These are phyloP conservation scores for Penicillium oxalicum DNA, from an alignment of 2,329 filamentous ascomycete species.

Conservation along the genomic window DNA sequence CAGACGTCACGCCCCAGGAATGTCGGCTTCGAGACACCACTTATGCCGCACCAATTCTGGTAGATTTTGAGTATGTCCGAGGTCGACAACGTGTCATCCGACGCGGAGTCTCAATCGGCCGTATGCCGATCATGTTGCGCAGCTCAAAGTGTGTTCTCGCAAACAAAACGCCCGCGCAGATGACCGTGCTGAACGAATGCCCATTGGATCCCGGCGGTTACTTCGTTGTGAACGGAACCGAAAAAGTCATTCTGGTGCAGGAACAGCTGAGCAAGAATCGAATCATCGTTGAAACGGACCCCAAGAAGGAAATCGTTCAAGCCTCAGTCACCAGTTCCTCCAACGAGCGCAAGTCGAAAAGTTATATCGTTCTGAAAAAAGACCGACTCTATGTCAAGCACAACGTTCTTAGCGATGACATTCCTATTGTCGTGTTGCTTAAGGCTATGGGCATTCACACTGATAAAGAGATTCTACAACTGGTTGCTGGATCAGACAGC, in stretches of 20 bases:
- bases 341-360: conserved; percentile 96
- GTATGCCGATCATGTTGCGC: conserved; percentile 94
- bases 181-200: conserved; percentile 92
- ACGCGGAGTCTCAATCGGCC: conserved; percentile 70
- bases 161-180: conserved; percentile 76
- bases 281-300: conserved; percentile 90
- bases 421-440: conserved; percentile 90
- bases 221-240: conserved; percentile 94
- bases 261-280: conserved; percentile 99
- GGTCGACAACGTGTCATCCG: conserved; percentile 71
- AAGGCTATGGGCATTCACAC: conserved; percentile 92
- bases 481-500: conserved; percentile 81
- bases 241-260: conserved; percentile 97
- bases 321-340: conserved; percentile 96
- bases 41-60: conserved; percentile 90
- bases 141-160: conserved; percentile 87
- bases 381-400: conserved; percentile 83
- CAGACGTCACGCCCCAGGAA: conserved; percentile 80
- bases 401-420: conserved; percentile 85
- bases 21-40: conserved; percentile 94
- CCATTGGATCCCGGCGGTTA: conserved; percentile 94
- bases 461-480: conserved; percentile 87
- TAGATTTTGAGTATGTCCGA: conserved; percentile 85
- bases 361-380: conserved; percentile 90
- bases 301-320: conserved; percentile 87